Conservation (phyloP, 768 basidiomycete genomes). For the Xerocomellus dryophilus region DNA sequence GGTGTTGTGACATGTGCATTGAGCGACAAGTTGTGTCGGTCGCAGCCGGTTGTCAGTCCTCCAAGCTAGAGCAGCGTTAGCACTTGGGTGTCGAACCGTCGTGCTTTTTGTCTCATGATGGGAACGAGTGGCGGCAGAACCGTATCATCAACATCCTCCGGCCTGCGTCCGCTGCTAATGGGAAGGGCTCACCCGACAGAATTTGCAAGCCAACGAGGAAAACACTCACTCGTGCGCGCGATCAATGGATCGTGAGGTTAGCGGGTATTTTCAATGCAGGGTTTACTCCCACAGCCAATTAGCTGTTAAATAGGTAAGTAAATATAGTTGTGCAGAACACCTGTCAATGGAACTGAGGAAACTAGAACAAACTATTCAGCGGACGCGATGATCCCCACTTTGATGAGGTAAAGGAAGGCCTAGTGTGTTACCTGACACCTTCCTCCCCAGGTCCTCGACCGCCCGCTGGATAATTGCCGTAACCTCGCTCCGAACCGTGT, state of each 20-base stretch:
- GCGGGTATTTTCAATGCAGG: neutral
- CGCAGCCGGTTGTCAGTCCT: neutral
- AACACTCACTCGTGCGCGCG: neutral
- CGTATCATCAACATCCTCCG: neutral
- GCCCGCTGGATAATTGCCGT: conserved; percentile 51
- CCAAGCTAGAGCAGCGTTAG: no score
- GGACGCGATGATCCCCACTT: neutral
- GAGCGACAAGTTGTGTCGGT: neutral
- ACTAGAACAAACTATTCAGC: neutral
- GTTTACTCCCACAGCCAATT: neutral
- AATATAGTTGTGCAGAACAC: neutral
- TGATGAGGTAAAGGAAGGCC: conserved; percentile 1
- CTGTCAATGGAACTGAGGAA: neutral
- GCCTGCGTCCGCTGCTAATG: no score
- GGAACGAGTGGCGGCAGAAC: neutral
- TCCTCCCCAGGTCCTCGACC: conserved; percentile 53
- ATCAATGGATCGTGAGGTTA: no score
- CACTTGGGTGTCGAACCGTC: no score
- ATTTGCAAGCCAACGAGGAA: neutral
- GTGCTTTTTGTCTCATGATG: no score
- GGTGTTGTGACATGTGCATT: neutral
- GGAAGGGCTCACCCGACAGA: neutral
- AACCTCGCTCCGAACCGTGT: conserved; percentile 48
- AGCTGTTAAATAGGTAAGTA: neutral
- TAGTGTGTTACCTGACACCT: conserved; percentile 43